These are phyloP conservation scores for Boletus pseudopeckii DNA, from an alignment of 768 basidiomycete species.

Conservation along the genomic window DNA sequence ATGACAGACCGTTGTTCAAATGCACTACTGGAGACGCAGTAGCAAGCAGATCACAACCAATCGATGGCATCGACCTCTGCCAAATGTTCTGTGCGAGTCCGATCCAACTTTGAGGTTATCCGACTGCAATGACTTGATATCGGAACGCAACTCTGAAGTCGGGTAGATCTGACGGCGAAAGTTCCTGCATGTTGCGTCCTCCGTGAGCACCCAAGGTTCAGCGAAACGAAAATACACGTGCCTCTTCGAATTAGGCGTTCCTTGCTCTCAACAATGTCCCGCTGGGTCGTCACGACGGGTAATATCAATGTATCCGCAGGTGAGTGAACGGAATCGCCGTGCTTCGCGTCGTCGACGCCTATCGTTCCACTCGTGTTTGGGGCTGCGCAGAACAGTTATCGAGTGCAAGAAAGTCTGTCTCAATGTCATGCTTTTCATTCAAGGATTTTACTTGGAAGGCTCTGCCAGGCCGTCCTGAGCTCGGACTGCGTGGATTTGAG, in stretches of 20 bases:
- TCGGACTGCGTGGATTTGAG: constrained; percentile 54
- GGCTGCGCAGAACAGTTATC: too few species aligned
- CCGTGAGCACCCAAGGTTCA: too few species aligned
- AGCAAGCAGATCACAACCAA: neutral
- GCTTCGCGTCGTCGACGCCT: constrained; percentile 42
- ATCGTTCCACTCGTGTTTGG: too few species aligned
- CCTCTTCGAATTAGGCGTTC: constrained; percentile 95
- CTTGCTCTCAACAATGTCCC: constrained; percentile 95
- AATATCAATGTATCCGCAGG: constrained; percentile 91
- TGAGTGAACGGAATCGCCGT: constrained; percentile 70
- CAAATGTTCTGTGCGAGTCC: too few species aligned
- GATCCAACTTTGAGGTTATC: constrained; percentile 76
- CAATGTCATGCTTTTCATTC: constrained; percentile 72
- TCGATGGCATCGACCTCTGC: neutral
- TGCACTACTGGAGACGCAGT: too few species aligned
- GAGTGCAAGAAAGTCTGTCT: too few species aligned
- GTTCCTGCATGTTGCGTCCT: constrained; percentile 59
- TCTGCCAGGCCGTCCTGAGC: constrained; percentile 59
- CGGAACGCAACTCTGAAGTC: constrained; percentile 89
- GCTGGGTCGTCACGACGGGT: constrained; percentile 97
- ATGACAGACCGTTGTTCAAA: too few species aligned
- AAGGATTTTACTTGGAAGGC: constrained; percentile 73
- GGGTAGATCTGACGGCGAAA: constrained; percentile 90
- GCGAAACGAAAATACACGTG: too few species aligned
- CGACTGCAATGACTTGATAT: constrained; percentile 86